Conservation (phyloP, 495 filamentous ascomycete genomes). For the Trichoderma virens region DNA sequence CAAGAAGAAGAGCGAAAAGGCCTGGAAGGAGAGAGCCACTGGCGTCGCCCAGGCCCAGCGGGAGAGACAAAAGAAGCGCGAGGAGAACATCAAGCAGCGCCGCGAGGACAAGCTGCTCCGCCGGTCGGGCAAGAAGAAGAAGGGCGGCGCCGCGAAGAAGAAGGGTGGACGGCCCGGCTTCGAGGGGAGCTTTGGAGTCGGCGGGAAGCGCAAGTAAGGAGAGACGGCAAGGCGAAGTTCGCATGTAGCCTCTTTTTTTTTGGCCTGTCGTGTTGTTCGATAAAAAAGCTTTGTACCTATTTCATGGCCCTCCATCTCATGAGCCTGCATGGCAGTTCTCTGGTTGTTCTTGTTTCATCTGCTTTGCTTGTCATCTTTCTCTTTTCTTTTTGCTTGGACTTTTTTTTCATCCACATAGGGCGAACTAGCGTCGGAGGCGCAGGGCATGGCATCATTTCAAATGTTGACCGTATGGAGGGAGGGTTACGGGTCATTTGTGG, state of each 20-base stretch:
- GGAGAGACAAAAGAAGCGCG: constrained; percentile 76
- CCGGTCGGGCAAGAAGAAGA: constrained; percentile 57
- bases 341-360: neutral
- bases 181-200: constrained; percentile 79
- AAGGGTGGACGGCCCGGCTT: constrained; percentile 71
- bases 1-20: constrained; percentile 83
- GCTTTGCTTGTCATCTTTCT: neutral
- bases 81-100: constrained; percentile 78
- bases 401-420: neutral
- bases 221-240: neutral
- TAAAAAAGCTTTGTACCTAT: neutral
- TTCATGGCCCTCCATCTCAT: neutral
- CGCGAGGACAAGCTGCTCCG: constrained; percentile 63
- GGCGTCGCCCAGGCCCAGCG: constrained; percentile 68
- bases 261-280: too few species aligned
- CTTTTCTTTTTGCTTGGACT: neutral
- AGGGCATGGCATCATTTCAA: neutral
- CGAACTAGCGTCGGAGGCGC: neutral
- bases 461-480: neutral
- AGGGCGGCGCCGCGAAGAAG: constrained; percentile 43
- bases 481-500: neutral
- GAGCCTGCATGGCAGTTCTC: neutral
- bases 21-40: constrained; percentile 78
- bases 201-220: constrained; percentile 25
- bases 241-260: too few species aligned